Base-by-base conservation (phyloP, 2,329 filamentous ascomycete species). In the Trichocomaceae sp. region DNA sequence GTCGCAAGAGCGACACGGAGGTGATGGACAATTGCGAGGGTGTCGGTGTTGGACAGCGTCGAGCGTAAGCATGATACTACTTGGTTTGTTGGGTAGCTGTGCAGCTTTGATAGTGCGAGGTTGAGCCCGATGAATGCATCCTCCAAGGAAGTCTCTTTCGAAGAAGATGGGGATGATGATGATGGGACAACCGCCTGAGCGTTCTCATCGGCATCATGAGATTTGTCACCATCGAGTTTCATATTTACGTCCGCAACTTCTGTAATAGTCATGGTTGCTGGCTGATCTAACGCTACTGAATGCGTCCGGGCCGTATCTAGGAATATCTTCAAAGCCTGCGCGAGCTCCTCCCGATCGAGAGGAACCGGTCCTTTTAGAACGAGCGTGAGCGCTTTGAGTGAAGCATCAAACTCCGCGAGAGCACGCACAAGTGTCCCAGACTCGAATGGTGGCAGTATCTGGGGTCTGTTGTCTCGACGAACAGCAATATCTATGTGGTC, bases 1-100 rank as follows among this genome's bases (percentile, higher is more conserved):
- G 70, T 72, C 23, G 71, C 72, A 49, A 75, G 72, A 52, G 67
- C 69, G 60, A 74, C 67, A 51, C 72, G 72, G 51, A 74, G 71
- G 53, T 75, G 72, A 57, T 74, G 68, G 50, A 73, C 64, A 57
- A 70, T 69, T 45, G 68, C 70, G 50, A 73, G 63, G 44, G 71
- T 66, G 42, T 75, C 71, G 22, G 68, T 64, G 50, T 70, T 67
- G 13, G 71, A 67, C 35, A 74, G 66, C 42, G 63, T 65, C 37
- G 70, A 69, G 57, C 71, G 70, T 47, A 74, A 62, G 49, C 70
- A 63, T 33, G 63, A 59, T n/a, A 66, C 66, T 22, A 68, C 60
- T 13, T 64, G 60, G 22, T 61, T 57, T 12, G 64, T 50, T 0
- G 72, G 66, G 44, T 72, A 65, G 26, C 59, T 52, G 59, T 74